Evolutionary conservation across 306 rosid species (phyloP).

Genomic region (Quercus bicolor): DNA sequence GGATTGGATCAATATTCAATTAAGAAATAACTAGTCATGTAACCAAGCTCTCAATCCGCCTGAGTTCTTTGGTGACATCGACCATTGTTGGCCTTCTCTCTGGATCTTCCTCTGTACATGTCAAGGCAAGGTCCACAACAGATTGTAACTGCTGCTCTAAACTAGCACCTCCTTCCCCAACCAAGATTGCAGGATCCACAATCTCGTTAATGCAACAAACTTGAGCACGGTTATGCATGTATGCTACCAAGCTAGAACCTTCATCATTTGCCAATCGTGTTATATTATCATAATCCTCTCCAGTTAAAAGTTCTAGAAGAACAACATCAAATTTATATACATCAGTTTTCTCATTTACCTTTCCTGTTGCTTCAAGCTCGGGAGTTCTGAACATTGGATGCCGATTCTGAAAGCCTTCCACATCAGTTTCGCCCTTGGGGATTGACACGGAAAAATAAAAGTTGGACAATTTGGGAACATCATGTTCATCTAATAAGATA

Average conservation of each 20-base stretch:
- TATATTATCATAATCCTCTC: neutral
- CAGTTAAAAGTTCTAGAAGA: neutral
- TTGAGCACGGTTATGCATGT: neutral
- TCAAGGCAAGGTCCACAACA: neutral
- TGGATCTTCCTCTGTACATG: neutral
- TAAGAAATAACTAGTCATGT: neutral
- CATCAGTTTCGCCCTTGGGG: constrained; percentile 5
- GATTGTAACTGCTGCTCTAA: neutral
- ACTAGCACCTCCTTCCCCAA: neutral
- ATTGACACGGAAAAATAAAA: constrained; percentile 7
- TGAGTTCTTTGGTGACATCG: neutral
- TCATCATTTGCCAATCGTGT: neutral
- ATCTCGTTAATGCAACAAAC: neutral
- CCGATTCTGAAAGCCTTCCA: neutral
- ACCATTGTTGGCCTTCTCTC: neutral
- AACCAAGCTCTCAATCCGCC: neutral
- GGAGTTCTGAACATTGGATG: too few species aligned
- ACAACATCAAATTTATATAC: constrained; percentile 1
- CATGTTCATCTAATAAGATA: constrained; percentile 1
- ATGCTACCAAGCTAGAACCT: neutral
- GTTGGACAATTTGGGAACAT: neutral
- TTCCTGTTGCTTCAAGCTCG: neutral
- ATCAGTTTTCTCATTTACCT: neutral
- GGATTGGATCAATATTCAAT: neutral
- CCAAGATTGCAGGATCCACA: neutral